Percentiles rank a stretch among this genome's conserved stretches.
Evolutionary conservation across 352 stramenopile genomes (phyloP).

Genomic region (Phytophthora litchii): DNA sequence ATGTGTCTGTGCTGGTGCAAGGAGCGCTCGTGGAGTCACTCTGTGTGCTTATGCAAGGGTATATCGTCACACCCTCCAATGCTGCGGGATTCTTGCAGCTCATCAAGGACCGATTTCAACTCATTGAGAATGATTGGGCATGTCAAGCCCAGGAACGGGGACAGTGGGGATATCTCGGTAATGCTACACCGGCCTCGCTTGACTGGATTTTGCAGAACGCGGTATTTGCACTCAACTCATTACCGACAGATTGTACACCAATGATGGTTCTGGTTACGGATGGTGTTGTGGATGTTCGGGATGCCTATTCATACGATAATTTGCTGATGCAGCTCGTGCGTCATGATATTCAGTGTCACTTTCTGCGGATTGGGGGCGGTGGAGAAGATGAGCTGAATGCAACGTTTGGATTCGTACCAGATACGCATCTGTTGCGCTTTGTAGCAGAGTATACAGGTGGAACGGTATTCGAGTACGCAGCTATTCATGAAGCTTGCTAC

Average conservation of each 20-base stretch:
- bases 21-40: conserved; percentile 79
- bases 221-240: conserved; percentile 86
- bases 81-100: conserved; percentile 61
- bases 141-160: conserved; percentile 39
- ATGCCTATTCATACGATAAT: conserved; percentile 85
- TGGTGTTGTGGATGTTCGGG: conserved; percentile 80
- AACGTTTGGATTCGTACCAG: conserved; percentile 86
- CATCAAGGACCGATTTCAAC: conserved; percentile 72
- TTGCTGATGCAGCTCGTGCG: conserved; percentile 89
- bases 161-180: conserved; percentile 30
- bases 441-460: conserved; percentile 76
- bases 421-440: conserved; percentile 80
- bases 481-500: conserved; percentile 63
- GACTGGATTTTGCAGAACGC: conserved; percentile 86
- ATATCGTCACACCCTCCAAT: conserved; percentile 72
- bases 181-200: conserved; percentile 54
- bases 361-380: conserved; percentile 70
- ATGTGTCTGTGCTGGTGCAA: conserved; percentile 85
- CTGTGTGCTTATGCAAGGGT: conserved; percentile 83
- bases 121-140: conserved; percentile 88
- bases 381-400: conserved; percentile 60
- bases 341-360: conserved; percentile 88
- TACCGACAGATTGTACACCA: conserved; percentile 74
- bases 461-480: conserved; percentile 65
- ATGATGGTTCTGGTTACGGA: conserved; percentile 88